A percentile compares a stretch with the other conserved stretches of the same genome.
These are phyloP conservation scores for Malus hybrid DNA, from an alignment of 331 rosid genomes.

Conservation along the genomic window DNA sequence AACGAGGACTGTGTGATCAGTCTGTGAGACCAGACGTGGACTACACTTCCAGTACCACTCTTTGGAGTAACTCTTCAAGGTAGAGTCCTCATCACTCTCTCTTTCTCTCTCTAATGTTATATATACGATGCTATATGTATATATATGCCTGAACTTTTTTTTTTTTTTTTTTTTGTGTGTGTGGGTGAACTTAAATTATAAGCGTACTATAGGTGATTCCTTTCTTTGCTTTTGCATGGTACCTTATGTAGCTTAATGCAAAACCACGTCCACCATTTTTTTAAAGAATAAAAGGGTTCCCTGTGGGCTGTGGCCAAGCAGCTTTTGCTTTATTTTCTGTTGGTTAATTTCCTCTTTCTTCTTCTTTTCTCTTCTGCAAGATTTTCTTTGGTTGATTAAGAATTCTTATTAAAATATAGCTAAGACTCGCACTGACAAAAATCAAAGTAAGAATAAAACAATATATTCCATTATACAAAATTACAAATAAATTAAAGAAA, in stretches of 20 bases:
- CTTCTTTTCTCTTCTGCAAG: conserved; percentile 21
- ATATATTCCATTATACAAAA: not conserved
- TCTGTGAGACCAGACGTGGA: conserved; percentile 50
- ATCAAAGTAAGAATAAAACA: not conserved
- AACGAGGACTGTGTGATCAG: conserved; percentile 41
- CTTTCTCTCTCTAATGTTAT: not conserved
- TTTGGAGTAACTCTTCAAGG: conserved; percentile 95
- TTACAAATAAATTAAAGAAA: not conserved
- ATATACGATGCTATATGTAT: not conserved
- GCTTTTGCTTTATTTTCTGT: conserved; percentile 55
- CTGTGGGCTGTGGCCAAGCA: conserved; percentile 21
- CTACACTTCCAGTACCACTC: conserved; percentile 40
- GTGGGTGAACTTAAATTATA: not conserved
- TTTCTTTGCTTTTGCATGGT: conserved; percentile 50
- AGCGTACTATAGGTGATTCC: not conserved
- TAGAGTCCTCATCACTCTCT: not conserved
- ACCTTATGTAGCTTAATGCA: conserved; percentile 23
- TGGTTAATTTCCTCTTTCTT: conserved; percentile 32
- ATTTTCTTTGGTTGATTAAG: not conserved
- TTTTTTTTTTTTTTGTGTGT: too few relatives aligned
- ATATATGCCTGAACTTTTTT: not conserved
- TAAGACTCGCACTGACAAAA: not conserved
- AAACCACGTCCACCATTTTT: conserved; percentile 39
- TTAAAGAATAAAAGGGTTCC: conserved; percentile 40
- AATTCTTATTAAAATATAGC: not conserved